These are phyloP conservation scores for Xylariaceae sp. DNA, from an alignment of 2,329 filamentous ascomycete genomes.

Conservation along the genomic window DNA sequence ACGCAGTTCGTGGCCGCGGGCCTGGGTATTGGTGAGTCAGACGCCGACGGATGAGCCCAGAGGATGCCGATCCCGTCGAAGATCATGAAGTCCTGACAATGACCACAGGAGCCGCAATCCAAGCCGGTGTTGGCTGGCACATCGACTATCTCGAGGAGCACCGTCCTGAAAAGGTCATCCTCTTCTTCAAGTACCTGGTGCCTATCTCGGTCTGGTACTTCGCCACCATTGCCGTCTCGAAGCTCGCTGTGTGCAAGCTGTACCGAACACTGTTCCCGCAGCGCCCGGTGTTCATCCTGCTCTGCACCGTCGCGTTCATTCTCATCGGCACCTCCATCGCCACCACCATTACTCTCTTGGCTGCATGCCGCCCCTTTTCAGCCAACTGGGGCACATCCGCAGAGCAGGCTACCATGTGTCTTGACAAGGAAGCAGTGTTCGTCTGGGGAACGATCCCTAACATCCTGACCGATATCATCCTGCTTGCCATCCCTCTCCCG, in stretches of 20 bases:
- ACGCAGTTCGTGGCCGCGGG: constrained; percentile 9
- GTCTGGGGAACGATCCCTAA: constrained; percentile 33
- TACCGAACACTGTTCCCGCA: constrained; percentile 22
- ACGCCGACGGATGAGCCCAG: background rate
- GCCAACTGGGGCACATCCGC: constrained; percentile 18
- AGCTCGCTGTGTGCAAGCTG: constrained; percentile 22
- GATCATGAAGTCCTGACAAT: background rate
- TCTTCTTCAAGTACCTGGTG: constrained; percentile 22
- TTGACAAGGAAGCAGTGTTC: constrained; percentile 28
- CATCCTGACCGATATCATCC: constrained; percentile 33
- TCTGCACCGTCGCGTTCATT: constrained; percentile 9
- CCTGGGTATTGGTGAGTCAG: constrained; percentile 16
- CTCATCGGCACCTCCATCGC: constrained; percentile 11
- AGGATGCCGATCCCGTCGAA: too few species aligned
- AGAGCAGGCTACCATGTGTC: constrained; percentile 18
- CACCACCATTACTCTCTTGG: constrained; percentile 2
- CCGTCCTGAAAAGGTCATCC: constrained; percentile 9
- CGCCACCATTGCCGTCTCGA: constrained; percentile 14
- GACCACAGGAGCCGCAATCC: constrained; percentile 8
- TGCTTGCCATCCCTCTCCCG: constrained; percentile 34
- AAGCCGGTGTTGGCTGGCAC: constrained; percentile 16
- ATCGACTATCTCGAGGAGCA: constrained; percentile 13
- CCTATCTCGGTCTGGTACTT: constrained; percentile 21
- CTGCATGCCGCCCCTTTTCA: constrained; percentile 15
- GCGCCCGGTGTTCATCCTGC: constrained; percentile 4